Conservation (phyloP, 2,329 filamentous ascomycete species). For the Atkinsonella hypoxylon region DNA sequence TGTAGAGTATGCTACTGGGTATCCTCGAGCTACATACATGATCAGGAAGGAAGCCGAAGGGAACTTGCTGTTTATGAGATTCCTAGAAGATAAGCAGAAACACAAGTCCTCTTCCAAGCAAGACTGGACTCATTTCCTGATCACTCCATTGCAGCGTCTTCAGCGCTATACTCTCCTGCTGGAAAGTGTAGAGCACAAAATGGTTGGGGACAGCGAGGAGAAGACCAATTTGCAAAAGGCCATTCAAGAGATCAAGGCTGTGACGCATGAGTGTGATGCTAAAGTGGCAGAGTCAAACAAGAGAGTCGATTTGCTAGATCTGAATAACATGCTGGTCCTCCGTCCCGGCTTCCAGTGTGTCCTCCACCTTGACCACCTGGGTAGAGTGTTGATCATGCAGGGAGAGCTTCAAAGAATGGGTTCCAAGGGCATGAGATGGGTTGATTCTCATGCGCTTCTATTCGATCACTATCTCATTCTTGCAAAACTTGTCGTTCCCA, state of each 20-base stretch:
- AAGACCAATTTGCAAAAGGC: slow-evolving; percentile 74
- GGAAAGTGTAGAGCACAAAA: slow-evolving; percentile 72
- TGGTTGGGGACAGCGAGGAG: slow-evolving; percentile 74
- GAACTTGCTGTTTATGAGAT: slow-evolving; percentile 77
- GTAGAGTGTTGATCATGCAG: slow-evolving; percentile 75
- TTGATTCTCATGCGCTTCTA: slow-evolving; percentile 84
- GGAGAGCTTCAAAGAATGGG: slow-evolving; percentile 85
- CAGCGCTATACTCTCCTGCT: slow-evolving; percentile 83
- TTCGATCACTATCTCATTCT: slow-evolving; percentile 96
- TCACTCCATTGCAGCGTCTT: slow-evolving; percentile 81
- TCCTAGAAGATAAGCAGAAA: slow-evolving; percentile 67
- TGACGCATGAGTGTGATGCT: slow-evolving; percentile 81
- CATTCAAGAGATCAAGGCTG: slow-evolving; percentile 81
- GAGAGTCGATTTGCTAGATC: slow-evolving; percentile 78
- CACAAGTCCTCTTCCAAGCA: slow-evolving; percentile 73
- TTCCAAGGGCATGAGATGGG: slow-evolving; percentile 79
- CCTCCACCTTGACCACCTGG: slow-evolving; percentile 87
- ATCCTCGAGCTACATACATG: slow-evolving; percentile 71
- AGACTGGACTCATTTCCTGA: slow-evolving; percentile 90
- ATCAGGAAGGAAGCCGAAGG: slow-evolving; percentile 74
- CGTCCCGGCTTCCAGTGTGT: slow-evolving; percentile 81
- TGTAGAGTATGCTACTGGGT: slow-evolving; percentile 81
- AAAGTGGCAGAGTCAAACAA: slow-evolving; percentile 88
- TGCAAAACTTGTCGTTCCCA: slow-evolving; percentile 64
- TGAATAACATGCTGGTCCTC: slow-evolving; percentile 72